These are phyloP conservation scores for Solanum medicagineum DNA, from an alignment of 257 asterid genomes.

Conservation along the genomic window DNA sequence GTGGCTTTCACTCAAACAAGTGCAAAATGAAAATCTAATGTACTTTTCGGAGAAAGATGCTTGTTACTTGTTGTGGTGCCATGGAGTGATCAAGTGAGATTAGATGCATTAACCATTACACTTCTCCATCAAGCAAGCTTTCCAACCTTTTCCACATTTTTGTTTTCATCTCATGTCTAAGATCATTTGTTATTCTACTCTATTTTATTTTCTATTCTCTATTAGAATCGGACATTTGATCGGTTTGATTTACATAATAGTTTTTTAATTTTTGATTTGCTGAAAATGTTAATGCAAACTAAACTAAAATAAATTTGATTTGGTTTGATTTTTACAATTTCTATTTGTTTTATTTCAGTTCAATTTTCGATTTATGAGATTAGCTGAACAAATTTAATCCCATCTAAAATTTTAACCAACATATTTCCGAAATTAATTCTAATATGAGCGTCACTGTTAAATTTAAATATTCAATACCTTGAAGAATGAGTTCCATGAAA, in stretches of 20 bases:
- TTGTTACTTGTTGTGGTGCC: not conserved
- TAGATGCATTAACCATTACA: not conserved
- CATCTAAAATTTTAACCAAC: not conserved
- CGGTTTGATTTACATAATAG: no score
- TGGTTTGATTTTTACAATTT: no score
- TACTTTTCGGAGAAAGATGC: not conserved
- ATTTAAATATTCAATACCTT: not conserved
- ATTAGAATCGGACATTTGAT: no score
- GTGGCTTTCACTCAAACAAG: not conserved
- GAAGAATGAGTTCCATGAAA: not conserved
- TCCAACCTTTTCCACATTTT: not conserved
- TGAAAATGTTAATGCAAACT: no score
- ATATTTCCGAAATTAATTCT: not conserved
- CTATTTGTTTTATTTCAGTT: no score
- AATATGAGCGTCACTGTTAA: not conserved
- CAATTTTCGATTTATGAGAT: no score
- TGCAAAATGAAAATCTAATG: not conserved
- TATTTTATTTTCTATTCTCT: no score
- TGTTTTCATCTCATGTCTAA: no score
- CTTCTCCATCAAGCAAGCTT: not conserved
- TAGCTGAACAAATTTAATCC: no score
- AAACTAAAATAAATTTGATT: no score
- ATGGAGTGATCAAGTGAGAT: conserved; percentile 2
- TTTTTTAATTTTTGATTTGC: no score
- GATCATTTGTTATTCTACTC: no score